These are phyloP conservation scores for Haplosporangium sp. DNA, from an alignment of 371 early-diverging fungal genomes.

Conservation along the genomic window DNA sequence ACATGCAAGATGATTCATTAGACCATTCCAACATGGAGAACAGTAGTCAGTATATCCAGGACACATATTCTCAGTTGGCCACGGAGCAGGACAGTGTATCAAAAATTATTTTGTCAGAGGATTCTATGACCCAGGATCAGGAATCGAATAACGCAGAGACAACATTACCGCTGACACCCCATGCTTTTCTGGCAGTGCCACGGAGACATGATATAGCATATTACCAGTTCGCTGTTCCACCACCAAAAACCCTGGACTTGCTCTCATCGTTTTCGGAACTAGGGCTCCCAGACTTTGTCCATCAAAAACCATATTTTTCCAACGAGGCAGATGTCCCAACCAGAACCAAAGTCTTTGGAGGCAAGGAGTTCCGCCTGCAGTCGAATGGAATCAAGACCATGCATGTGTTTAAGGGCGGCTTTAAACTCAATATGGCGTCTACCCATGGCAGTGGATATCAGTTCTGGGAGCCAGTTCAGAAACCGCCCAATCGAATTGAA, in stretches of 20 bases:
- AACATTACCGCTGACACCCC: no score
- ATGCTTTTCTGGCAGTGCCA: no score
- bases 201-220: no score
- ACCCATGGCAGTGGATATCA: conserved; percentile 16
- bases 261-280: conserved; percentile 37
- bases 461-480: conserved; percentile 36
- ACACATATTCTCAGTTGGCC: no score
- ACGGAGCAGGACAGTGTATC: neutral
- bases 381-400: conserved; percentile 45
- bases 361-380: conserved; percentile 62
- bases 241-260: conserved; percentile 26
- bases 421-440: neutral
- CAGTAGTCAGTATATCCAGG: neutral
- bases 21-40: neutral
- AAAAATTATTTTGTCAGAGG: conserved; percentile 16
- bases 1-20: neutral
- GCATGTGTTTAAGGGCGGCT: conserved; percentile 11
- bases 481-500: conserved; percentile 19
- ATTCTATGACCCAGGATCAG: conserved; percentile 18
- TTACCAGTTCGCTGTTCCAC: conserved; percentile 9
- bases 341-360: conserved; percentile 62
- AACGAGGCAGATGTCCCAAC: conserved; percentile 67
- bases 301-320: conserved; percentile 74
- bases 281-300: conserved; percentile 56
- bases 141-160: no score